These are phyloP conservation scores for Candida khao-thaluensis DNA, from an alignment of 805 yeast genomes.

Conservation along the genomic window DNA sequence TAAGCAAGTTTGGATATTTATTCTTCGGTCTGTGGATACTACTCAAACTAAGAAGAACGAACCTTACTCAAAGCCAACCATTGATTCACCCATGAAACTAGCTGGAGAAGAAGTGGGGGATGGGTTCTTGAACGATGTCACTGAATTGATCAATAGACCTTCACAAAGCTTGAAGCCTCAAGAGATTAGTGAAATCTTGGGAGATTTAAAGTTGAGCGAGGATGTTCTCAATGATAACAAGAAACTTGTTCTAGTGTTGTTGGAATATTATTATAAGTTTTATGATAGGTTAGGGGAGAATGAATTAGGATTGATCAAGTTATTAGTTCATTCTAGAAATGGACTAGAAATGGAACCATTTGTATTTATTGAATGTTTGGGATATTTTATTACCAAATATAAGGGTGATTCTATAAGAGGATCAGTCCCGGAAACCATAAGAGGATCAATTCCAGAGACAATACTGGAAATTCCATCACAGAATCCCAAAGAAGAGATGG, in stretches of 20 bases:
- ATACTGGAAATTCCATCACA: too few species aligned
- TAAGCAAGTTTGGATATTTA: conserved; percentile 34
- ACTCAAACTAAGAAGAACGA: conserved; percentile 1
- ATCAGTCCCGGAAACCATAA: neutral
- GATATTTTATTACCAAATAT: conserved; percentile 10
- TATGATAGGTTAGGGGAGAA: conserved; percentile 4
- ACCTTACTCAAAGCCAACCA: conserved; percentile 24
- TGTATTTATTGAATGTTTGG: conserved; percentile 13
- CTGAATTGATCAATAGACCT: conserved; percentile 17
- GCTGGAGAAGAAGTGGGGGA: conserved; percentile 10
- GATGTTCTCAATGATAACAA: conserved; percentile 9
- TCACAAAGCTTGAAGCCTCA: conserved; percentile 7
- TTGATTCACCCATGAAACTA: conserved; percentile 34
- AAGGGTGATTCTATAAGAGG: neutral
- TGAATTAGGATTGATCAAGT: conserved; percentile 13
- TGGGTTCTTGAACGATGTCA: conserved; percentile 29
- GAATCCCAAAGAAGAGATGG: neutral
- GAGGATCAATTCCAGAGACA: too few species aligned
- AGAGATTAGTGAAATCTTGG: conserved; percentile 10
- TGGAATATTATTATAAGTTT: conserved; percentile 13
- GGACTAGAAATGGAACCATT: conserved; percentile 7
- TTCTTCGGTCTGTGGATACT: conserved; percentile 14
- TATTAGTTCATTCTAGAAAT: conserved; percentile 14
- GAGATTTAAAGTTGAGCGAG: conserved; percentile 11
- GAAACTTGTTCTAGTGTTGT: conserved; percentile 9